Evolutionary conservation across 1,139 yeast species (phyloP).

Genomic region (Nadsonia commutata): DNA sequence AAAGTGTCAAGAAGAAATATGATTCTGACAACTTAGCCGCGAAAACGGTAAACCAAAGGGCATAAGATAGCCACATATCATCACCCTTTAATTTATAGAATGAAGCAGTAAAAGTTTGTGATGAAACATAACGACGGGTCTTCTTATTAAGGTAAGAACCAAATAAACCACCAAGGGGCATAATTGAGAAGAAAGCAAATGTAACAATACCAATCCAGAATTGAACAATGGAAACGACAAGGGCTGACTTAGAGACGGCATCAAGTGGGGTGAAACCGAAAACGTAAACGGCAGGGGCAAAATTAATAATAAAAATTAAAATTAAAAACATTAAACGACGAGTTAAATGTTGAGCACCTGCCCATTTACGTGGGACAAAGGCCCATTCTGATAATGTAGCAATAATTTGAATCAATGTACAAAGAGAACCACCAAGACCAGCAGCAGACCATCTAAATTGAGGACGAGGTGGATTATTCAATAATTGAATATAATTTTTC

Average conservation of each 20-base stretch:
- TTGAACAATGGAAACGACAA: constrained; percentile 71
- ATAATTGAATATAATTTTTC: constrained; percentile 65
- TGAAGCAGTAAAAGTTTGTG: constrained; percentile 92
- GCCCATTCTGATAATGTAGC: constrained; percentile 93
- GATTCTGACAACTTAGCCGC: constrained; percentile 82
- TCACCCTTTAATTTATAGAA: constrained; percentile 68
- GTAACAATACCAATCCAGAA: constrained; percentile 83
- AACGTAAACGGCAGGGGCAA: constrained; percentile 78
- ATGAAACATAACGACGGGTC: constrained; percentile 81
- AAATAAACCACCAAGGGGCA: constrained; percentile 96
- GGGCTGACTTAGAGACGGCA: constrained; percentile 58
- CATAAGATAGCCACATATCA: constrained; percentile 94
- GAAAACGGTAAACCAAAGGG: constrained; percentile 80
- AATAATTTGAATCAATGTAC: constrained; percentile 60
- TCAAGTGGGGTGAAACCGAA: constrained; percentile 59
- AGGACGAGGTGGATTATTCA: constrained; percentile 71
- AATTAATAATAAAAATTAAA: constrained; percentile 50
- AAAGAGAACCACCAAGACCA: constrained; percentile 87
- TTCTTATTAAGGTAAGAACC: constrained; percentile 80
- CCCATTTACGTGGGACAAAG: constrained; percentile 96
- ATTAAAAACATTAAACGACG: constrained; percentile 72
- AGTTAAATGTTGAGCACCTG: constrained; percentile 94
- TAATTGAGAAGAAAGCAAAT: constrained; percentile 68
- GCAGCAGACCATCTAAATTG: constrained; percentile 87
- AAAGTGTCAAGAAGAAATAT: constrained; percentile 79